These are phyloP conservation scores for Sphaerulina musiva DNA, from an alignment of 2,329 filamentous ascomycete species.

Conservation along the genomic window DNA sequence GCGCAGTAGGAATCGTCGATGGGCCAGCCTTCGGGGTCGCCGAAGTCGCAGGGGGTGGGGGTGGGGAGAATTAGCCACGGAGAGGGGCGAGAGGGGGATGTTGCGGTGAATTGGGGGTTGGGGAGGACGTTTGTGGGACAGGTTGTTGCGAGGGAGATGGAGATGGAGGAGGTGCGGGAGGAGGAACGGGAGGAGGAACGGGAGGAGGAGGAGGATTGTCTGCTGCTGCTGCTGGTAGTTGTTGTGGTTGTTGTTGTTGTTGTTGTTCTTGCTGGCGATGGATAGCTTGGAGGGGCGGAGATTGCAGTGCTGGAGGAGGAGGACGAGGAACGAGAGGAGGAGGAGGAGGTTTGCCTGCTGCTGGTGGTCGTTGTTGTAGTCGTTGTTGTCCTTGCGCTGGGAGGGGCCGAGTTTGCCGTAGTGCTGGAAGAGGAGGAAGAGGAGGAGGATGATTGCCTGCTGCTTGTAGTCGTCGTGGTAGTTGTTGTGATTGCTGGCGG, in stretches of 20 bases:
- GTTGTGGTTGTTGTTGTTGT: not conserved
- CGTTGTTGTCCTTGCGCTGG: not conserved
- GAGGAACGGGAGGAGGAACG: no score
- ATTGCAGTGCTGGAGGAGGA: not conserved
- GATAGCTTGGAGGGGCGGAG: no score
- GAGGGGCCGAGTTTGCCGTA: no score
- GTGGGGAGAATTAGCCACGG: conserved; percentile 25
- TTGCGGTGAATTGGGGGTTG: conserved; percentile 8
- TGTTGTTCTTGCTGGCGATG: not conserved
- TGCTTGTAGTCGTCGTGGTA: not conserved
- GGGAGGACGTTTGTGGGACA: conserved; percentile 1
- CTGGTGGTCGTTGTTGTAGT: not conserved
- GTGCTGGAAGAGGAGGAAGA: not conserved
- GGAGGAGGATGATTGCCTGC: not conserved
- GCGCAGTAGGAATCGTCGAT: conserved; percentile 34
- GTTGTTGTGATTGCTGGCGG: not conserved
- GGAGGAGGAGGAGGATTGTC: not conserved
- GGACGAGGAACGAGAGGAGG: no score
- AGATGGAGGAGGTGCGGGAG: not conserved
- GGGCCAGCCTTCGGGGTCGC: conserved; percentile 23
- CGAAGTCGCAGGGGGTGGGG: conserved; percentile 31
- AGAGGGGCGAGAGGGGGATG: conserved; percentile 9
- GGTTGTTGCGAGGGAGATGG: not conserved
- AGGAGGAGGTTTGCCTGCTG: not conserved
- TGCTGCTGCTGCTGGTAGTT: not conserved